Evolutionary conservation across 345 rosid species (phyloP).

Genomic region (Eucalyptus decipiens): DNA sequence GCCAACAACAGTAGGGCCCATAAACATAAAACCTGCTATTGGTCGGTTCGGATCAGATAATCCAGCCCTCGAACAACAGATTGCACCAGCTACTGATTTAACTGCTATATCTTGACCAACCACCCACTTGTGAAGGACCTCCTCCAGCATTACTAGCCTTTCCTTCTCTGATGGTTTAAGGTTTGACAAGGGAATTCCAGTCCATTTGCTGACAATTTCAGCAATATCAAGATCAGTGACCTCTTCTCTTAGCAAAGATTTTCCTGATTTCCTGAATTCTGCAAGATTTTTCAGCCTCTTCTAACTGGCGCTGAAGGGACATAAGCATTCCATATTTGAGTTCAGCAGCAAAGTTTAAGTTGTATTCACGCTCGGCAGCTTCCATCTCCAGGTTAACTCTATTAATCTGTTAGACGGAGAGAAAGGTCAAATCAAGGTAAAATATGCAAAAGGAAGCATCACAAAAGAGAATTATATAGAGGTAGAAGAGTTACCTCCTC

Average conservation of each 20-base stretch:
- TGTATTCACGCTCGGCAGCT: constrained; percentile 84
- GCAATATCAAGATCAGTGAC: constrained; percentile 84
- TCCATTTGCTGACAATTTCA: constrained; percentile 95
- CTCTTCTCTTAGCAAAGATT: constrained; percentile 76
- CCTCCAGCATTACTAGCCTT: constrained; percentile 58
- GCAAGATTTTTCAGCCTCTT: constrained; percentile 76
- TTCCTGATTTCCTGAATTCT: constrained; percentile 53
- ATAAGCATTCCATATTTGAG: constrained; percentile 82
- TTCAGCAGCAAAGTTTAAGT: constrained; percentile 75
- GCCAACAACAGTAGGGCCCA: constrained; percentile 96
- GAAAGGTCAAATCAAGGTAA: background rate
- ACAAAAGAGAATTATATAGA: background rate
- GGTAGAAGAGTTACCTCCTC: constrained; percentile 55
- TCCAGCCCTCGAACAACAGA: constrained; percentile 91
- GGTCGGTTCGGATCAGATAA: constrained; percentile 87
- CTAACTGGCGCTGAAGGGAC: constrained; percentile 79
- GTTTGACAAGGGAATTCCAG: constrained; percentile 87
- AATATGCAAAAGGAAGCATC: background rate
- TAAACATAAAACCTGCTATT: constrained; percentile 91
- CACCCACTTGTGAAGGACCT: constrained; percentile 86
- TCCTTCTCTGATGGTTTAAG: constrained; percentile 87
- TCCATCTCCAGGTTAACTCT: constrained; percentile 86
- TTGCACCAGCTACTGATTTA: constrained; percentile 89
- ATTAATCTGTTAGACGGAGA: constrained; percentile 41
- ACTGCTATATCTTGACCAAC: constrained; percentile 96